These are phyloP conservation scores for Umbilicus rupestris DNA, from an alignment of 164 flowering plant genomes.

Conservation along the genomic window DNA sequence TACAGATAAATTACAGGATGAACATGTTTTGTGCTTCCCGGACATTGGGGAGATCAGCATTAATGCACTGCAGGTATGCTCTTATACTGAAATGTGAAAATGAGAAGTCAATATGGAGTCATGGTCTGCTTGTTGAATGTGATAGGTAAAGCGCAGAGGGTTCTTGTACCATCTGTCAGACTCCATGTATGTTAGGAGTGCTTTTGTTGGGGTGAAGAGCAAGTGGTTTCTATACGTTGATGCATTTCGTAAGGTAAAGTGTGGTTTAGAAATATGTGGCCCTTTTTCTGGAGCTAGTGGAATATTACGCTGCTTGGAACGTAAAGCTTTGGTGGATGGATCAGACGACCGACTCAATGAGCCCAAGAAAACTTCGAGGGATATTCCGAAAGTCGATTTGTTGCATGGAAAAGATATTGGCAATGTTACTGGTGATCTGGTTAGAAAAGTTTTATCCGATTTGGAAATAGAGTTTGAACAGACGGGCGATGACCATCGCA, in stretches of 20 bases:
- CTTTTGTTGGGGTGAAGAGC: background rate
- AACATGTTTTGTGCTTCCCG: background rate
- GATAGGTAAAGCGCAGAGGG: background rate
- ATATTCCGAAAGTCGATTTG: no score
- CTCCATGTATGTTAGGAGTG: background rate
- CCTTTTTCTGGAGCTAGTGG: no score
- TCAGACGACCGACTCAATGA: no score
- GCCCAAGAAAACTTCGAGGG: no score
- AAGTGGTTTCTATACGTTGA: background rate
- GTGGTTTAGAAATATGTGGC: background rate
- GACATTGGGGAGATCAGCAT: background rate
- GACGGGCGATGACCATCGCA: no score
- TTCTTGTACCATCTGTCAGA: background rate
- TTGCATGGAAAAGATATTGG: no score
- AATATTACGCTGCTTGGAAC: no score
- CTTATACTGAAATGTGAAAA: background rate
- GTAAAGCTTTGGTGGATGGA: no score
- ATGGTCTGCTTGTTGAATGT: background rate
- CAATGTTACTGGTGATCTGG: no score
- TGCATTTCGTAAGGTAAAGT: background rate
- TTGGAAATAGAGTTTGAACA: no score
- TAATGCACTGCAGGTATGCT: conserved; percentile 3
- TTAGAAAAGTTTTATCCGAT: no score
- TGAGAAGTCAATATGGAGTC: background rate
- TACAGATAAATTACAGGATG: background rate